Conservation (phyloP, 1,284 basidiomycete genomes). For the Phellinidium pouzarii region DNA sequence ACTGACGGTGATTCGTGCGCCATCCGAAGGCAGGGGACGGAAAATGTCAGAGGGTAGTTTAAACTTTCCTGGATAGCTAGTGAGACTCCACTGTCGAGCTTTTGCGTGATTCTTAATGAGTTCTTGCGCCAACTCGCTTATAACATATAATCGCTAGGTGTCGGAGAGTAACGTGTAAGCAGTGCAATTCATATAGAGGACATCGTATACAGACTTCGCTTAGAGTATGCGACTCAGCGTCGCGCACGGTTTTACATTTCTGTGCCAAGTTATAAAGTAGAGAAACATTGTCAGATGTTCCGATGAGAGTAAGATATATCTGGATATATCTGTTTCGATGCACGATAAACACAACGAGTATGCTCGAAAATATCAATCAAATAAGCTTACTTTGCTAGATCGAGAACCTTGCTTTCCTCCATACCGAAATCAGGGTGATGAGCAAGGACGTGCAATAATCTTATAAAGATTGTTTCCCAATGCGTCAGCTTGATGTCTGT, state of each 20-base stretch:
- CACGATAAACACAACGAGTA: not conserved
- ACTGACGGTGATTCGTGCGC: constrained; percentile 54
- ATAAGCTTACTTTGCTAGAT: constrained; percentile 56
- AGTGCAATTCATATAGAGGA: constrained; percentile 1
- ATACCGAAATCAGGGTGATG: constrained; percentile 89
- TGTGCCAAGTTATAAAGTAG: constrained; percentile 79
- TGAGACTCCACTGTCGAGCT: constrained; percentile 67
- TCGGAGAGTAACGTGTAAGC: constrained; percentile 3
- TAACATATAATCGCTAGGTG: constrained; percentile 77
- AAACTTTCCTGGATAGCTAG: constrained; percentile 76
- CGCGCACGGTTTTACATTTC: constrained; percentile 83
- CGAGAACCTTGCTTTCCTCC: constrained; percentile 55
- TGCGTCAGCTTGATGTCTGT: constrained; percentile 55
- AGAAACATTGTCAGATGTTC: constrained; percentile 71
- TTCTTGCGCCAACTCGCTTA: constrained; percentile 85
- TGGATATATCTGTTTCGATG: constrained; percentile 70
- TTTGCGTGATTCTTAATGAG: constrained; percentile 71
- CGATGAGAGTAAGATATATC: constrained; percentile 79
- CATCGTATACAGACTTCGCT: constrained; percentile 50
- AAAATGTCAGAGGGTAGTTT: constrained; percentile 82
- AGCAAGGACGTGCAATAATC: constrained; percentile 81
- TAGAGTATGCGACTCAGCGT: constrained; percentile 56
- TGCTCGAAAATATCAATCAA: constrained; percentile 8
- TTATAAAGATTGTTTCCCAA: constrained; percentile 80
- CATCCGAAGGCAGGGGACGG: constrained; percentile 51